These are phyloP conservation scores for Linderina pennispora DNA, from an alignment of 192 early-diverging fungal species.

Conservation along the genomic window DNA sequence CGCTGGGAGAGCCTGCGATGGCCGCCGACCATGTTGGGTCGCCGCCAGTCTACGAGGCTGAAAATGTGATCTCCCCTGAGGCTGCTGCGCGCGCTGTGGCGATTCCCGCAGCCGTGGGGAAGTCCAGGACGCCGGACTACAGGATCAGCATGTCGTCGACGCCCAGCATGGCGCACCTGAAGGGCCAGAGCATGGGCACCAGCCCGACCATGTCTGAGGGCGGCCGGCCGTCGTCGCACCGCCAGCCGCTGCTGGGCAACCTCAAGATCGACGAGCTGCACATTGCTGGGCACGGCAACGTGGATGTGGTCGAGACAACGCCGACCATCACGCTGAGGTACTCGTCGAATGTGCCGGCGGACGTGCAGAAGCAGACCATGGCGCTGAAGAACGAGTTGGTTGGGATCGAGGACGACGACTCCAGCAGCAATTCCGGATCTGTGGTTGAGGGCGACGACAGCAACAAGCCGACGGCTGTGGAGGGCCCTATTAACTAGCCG, in stretches of 20 bases:
- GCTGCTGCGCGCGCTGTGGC: neutral
- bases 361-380: constrained; percentile 37
- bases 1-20: no score
- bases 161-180: neutral
- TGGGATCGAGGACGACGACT: constrained; percentile 38
- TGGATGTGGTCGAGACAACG: constrained; percentile 40
- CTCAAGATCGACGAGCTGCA: constrained; percentile 43
- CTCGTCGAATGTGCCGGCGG: constrained; percentile 35
- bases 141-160: neutral
- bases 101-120: neutral
- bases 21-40: neutral
- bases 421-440: constrained; percentile 14
- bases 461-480: no score
- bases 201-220: constrained; percentile 4
- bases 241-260: constrained; percentile 29
- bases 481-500: no score
- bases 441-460: neutral
- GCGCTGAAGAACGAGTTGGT: constrained; percentile 48
- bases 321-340: constrained; percentile 43
- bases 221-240: constrained; percentile 3
- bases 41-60: neutral
- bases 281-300: constrained; percentile 36
- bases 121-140: no score
- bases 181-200: neutral
- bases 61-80: neutral